Base-by-base conservation (phyloP, 2,329 filamentous ascomycete species). In the Cladosporium sp. region DNA sequence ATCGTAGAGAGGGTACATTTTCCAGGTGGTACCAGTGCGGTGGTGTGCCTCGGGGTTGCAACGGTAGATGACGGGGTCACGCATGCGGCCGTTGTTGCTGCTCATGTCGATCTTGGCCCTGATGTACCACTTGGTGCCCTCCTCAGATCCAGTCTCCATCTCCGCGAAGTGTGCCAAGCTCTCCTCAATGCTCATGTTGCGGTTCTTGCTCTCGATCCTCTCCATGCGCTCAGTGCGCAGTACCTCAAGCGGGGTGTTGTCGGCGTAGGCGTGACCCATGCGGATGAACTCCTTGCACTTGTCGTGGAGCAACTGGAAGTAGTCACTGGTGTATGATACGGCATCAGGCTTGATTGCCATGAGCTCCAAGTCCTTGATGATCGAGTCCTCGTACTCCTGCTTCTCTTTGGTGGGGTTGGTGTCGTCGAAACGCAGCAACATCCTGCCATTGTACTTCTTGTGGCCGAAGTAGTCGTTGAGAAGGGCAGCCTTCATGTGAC, bases 351-450 rank as follows among this genome's bases (percentile, higher is more conserved):
- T 91, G 79, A 99, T 91, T 32, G 93, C 94, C 85, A 99, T 92
- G 62, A 98, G 85, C 58, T 89, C 88, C 59, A 97, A 86, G 78
- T 99, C 95, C 81, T 97, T 90, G 46, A 97, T 84, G 68, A 99
- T 99, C 5, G 93, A 86, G 79, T 98, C 93, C 77, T 98, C 90
- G 77, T 90, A 99, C 81, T 98, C 95, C 77, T 94, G 89, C 83
- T 96, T 97, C 84, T 99, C 95, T 79, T 98, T 98, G 67, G 91
- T 89, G 8, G 95, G 95, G 80, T 99, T 99, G 65, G 95, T 99
- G 76, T 99, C 95, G 76, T 99, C 95, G 75, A 99, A 95, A 67
- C 95, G 91, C 58, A 98, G 87, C 66, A 96, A 88, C 72, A 99
- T 84, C 73, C 90, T 96, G 74, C 95, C 95, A 67, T 94, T 89